phyloP scores from a whole-genome alignment of 2,329 filamentous ascomycete genomes.

The Blastomyces percursus region DNA sequence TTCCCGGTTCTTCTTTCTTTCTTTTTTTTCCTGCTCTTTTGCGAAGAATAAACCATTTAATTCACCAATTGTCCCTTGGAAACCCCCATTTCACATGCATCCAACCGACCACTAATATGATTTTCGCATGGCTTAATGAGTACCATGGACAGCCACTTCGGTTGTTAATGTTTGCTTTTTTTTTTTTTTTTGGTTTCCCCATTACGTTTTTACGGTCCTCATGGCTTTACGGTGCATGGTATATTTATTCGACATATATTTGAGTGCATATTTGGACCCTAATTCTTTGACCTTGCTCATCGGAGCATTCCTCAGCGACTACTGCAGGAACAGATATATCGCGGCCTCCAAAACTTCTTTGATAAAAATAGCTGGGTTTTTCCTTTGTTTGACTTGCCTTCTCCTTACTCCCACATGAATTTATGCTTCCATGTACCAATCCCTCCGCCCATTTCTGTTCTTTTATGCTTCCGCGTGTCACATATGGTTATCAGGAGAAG shows the following conservation, averaged over 20 bases:
- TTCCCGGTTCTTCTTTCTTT: background rate
- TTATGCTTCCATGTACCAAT: background rate
- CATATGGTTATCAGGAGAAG: background rate
- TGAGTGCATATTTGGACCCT: background rate
- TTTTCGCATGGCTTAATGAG: background rate
- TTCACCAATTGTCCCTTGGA: background rate
- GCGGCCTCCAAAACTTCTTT: background rate
- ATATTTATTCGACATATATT: background rate
- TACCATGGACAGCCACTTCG: background rate
- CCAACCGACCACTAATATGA: background rate
- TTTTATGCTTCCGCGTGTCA: background rate
- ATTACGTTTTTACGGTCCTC: background rate
- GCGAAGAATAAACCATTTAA: background rate
- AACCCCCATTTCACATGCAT: background rate
- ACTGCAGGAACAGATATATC: conserved; percentile 2
- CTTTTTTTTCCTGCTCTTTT: background rate
- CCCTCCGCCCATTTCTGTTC: background rate
- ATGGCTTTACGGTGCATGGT: background rate
- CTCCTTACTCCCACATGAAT: background rate
- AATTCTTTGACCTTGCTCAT: background rate
- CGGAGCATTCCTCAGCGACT: background rate
- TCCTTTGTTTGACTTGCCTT: background rate
- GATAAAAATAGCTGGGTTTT: background rate
- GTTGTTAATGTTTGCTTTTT: background rate
- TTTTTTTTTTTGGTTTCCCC: background rate